These are phyloP conservation scores for Bremia lactucae DNA, from an alignment of 352 stramenopile species.

Conservation along the genomic window DNA sequence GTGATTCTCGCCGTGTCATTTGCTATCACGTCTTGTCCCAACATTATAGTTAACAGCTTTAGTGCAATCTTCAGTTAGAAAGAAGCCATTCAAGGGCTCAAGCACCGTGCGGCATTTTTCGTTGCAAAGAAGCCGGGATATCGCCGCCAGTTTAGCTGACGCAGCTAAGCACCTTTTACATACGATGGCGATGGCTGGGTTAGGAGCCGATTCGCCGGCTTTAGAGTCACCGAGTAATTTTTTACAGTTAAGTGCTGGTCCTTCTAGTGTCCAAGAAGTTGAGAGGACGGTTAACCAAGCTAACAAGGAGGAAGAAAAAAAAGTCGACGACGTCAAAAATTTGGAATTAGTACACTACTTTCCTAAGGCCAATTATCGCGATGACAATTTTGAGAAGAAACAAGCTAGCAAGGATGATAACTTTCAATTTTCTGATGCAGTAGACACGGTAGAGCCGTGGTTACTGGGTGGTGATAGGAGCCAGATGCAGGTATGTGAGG, in stretches of 20 bases:
- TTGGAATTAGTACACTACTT: background rate
- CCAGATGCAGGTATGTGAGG: no score
- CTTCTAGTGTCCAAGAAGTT: no score
- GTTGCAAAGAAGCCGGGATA: constrained; percentile 2
- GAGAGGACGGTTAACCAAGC: background rate
- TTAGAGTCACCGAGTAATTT: background rate
- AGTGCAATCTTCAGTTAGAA: constrained; percentile 8
- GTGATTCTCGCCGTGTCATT: constrained; percentile 4
- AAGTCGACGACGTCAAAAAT: background rate
- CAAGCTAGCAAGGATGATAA: no score
- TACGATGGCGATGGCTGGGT: constrained; percentile 10
- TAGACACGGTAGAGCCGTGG: no score
- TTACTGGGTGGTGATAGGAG: no score
- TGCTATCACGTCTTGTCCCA: constrained; percentile 6
- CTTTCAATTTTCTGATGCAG: no score
- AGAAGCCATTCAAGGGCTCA: constrained; percentile 2
- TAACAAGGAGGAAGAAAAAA: background rate
- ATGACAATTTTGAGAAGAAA: no score
- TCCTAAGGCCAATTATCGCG: no score
- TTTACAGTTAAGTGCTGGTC: background rate
- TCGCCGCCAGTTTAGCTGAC: constrained; percentile 2
- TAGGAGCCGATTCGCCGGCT: constrained; percentile 7
- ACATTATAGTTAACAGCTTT: background rate
- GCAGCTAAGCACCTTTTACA: constrained; percentile 6
- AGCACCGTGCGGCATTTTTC: background rate